Conservation (phyloP, 441 rosid genomes). For the Geranium incanum region DNA sequence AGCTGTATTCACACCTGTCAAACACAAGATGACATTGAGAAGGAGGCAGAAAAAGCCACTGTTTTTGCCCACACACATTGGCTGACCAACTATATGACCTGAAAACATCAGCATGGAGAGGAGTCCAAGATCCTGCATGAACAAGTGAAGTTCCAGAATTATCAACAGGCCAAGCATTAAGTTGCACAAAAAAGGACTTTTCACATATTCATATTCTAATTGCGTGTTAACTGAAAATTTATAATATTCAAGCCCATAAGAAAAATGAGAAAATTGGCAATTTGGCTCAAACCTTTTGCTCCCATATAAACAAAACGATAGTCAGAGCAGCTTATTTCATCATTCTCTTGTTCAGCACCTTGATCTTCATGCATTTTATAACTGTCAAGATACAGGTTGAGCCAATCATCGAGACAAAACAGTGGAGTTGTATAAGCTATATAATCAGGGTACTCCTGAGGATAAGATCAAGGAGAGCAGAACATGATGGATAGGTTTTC, state of each 20-base stretch:
- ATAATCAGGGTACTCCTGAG: constrained; percentile 85
- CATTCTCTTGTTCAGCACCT: constrained; percentile 38
- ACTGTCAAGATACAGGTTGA: constrained; percentile 69
- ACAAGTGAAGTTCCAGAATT: constrained; percentile 17
- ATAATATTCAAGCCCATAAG: constrained; percentile 14
- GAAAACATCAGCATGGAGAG: constrained; percentile 95
- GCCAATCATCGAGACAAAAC: constrained; percentile 81
- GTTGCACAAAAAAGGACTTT: constrained; percentile 8
- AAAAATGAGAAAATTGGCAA: constrained; percentile 14
- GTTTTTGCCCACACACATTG: constrained; percentile 83
- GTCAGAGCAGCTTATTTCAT: constrained; percentile 78
- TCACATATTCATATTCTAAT: background rate
- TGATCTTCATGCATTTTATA: constrained; percentile 58
- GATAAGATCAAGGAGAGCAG: constrained; percentile 12
- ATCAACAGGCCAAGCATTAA: constrained; percentile 9
- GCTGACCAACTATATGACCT: constrained; percentile 97
- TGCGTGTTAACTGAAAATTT: background rate
- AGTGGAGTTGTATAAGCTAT: constrained; percentile 61
- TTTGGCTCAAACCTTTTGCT: constrained; percentile 61
- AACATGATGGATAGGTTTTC: constrained; percentile 7
- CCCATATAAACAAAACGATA: constrained; percentile 96
- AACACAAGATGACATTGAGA: constrained; percentile 59
- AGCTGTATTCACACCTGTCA: constrained; percentile 49
- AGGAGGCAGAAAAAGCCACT: constrained; percentile 75
- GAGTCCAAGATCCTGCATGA: constrained; percentile 87